Evolutionary conservation across 139 green algal genomes (phyloP).

Genomic region (Micractinium sp.): DNA sequence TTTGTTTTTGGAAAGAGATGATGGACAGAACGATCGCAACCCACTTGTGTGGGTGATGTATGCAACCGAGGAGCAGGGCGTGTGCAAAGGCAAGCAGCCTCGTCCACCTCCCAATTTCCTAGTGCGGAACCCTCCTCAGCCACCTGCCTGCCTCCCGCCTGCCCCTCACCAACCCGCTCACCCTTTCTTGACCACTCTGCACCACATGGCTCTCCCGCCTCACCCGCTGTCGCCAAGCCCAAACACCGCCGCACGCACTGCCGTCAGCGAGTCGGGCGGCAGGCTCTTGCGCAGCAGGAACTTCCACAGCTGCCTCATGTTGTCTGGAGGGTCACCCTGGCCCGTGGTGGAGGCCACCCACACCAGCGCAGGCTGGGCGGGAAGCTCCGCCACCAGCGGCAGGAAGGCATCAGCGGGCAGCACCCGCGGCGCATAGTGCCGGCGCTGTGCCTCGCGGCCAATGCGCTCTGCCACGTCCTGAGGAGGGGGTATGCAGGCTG

Average conservation of each 20-base stretch:
- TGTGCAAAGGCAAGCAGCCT: no score
- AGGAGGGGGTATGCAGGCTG: not conserved
- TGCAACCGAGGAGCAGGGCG: no score
- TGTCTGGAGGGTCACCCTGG: conserved; percentile 88
- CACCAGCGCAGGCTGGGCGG: conserved; percentile 66
- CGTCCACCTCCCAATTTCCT: no score
- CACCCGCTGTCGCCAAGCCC: conserved; percentile 91
- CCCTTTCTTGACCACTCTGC: no score
- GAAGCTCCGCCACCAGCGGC: conserved; percentile 57
- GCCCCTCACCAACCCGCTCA: not conserved
- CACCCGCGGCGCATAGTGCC: conserved; percentile 56
- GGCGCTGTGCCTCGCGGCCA: conserved; percentile 67
- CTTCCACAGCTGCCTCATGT: conserved; percentile 91
- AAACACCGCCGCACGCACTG: conserved; percentile 83
- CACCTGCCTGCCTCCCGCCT: not conserved
- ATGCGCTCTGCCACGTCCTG: conserved; percentile 93
- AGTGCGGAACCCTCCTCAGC: no score
- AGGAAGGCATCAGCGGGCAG: conserved; percentile 82
- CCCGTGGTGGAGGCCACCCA: conserved; percentile 88
- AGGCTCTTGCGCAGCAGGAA: conserved; percentile 91
- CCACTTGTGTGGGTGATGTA: no score
- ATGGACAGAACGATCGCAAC: not conserved
- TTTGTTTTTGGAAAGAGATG: not conserved
- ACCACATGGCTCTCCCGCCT: not conserved
- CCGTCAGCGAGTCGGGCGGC: conserved; percentile 65